Percentiles rank a stretch among this genome's conserved stretches.
Evolutionary conservation across 495 filamentous ascomycete species (phyloP).

Genomic region (Mytilinidion resinicola): DNA sequence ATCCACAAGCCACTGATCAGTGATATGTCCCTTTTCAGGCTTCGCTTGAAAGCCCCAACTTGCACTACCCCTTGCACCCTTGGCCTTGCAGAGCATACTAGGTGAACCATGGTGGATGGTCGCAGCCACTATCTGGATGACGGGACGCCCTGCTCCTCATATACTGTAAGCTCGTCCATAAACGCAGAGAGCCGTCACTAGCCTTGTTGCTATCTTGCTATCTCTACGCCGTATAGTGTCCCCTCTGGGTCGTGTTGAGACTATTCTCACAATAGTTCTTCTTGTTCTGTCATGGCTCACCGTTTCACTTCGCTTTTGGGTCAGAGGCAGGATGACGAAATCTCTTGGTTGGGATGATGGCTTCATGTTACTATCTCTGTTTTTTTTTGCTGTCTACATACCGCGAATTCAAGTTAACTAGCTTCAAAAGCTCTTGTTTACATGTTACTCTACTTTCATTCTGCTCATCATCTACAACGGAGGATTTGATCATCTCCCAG

Average conservation of each 20-base stretch:
- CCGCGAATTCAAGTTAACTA: background rate
- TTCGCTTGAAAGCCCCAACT: no score
- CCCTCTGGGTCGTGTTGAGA: background rate
- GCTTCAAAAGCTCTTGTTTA: constrained; percentile 11
- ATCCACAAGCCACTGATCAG: no score
- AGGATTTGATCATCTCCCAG: background rate
- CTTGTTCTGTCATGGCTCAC: constrained; percentile 23
- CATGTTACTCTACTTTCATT: constrained; percentile 20
- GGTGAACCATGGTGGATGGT: no score
- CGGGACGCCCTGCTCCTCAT: no score
- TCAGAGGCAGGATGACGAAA: constrained; percentile 21
- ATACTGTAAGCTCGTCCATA: no score
- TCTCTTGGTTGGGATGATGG: constrained; percentile 23
- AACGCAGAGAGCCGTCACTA: no score
- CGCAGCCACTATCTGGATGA: no score
- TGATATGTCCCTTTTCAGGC: no score
- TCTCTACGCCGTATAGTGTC: background rate
- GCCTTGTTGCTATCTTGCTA: no score
- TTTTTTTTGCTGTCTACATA: background rate
- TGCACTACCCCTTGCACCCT: no score
- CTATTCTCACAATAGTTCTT: constrained; percentile 19
- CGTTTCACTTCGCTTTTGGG: constrained; percentile 30
- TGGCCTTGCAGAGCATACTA: no score
- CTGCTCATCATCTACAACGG: constrained; percentile 2
- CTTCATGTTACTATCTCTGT: constrained; percentile 17